Percentiles rank a stretch among this genome's conserved stretches.
Evolutionary conservation across 768 basidiomycete species (phyloP).

Genomic region (Suillus weaverae): DNA sequence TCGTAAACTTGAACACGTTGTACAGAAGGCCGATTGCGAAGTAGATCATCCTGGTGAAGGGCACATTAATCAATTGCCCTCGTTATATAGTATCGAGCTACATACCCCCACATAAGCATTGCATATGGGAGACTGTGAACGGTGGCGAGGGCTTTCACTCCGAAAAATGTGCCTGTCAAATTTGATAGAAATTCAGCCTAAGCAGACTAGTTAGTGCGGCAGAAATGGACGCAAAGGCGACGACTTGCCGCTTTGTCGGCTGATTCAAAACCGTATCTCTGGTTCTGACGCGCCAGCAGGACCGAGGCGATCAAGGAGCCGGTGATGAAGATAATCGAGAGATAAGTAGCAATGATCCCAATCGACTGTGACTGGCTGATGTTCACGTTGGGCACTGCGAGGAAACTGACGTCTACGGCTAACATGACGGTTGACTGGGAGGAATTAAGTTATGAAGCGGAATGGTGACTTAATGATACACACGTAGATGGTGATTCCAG

Average conservation of each 20-base stretch:
- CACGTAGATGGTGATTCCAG: conserved; percentile 49
- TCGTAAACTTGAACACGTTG: conserved; percentile 23
- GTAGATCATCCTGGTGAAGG: conserved; percentile 23
- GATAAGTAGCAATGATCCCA: conserved; percentile 35
- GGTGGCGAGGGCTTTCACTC: conserved; percentile 31
- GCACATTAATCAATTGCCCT: background rate
- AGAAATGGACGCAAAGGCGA: background rate
- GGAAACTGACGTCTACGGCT: conserved; percentile 53
- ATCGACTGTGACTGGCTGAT: conserved; percentile 14
- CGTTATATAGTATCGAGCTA: background rate
- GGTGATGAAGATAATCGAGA: conserved; percentile 39
- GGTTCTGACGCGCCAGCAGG: conserved; percentile 39
- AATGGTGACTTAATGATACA: conserved; percentile 12
- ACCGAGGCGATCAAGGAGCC: conserved; percentile 36
- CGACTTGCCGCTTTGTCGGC: conserved; percentile 31
- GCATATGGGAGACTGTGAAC: conserved; percentile 35
- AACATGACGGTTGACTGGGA: conserved; percentile 50
- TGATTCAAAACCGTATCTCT: conserved; percentile 23
- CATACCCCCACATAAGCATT: conserved; percentile 33
- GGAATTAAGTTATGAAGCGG: background rate
- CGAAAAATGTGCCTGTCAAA: conserved; percentile 16
- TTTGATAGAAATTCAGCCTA: conserved; percentile 27
- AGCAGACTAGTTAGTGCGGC: too few species aligned
- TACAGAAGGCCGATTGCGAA: conserved; percentile 27
- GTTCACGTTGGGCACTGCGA: conserved; percentile 50